Evolutionary conservation across 164 flowering plant species (phyloP), one percentile per base, ranked within the genome.

Genomic region (Piper longum): DNA sequence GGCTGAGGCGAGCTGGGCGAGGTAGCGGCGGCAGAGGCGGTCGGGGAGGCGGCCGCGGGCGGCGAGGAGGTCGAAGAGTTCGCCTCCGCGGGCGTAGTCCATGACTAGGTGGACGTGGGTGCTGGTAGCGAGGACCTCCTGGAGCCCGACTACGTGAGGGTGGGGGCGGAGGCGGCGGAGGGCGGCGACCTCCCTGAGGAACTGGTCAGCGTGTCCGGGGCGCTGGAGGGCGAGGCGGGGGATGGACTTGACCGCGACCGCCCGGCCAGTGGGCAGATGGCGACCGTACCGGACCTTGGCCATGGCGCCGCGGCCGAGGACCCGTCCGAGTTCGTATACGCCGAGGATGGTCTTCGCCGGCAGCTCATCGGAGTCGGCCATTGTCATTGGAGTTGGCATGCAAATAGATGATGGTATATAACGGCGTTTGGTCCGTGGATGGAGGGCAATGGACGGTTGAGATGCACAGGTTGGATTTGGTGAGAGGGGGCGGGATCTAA

Each of bases 41-140:
- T 85, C 95, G 62, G 75, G 75, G 71, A 88, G 75, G 1, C 86
- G 59, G 0, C 81, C 83, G 59, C 75, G 78, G 36, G 84, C 73
- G 51, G 85, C 64, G 9, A n/a, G 17, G 65, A n/a, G 17, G 63
- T 77, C 54, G 75, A 87, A 85, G 41, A 88, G 80, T 74, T 85
- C 87, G 0, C 95, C 95, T 6, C 95, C 89, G 36, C 73, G 77
- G 41, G 81, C 89, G 67, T 75, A 76, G 65, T 87, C 95, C 85
- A 87, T 76, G 11, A 85, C 84, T 77, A 81, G 83, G 68, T 81
- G 83, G 60, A 85, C 76, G 71, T 83, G 83, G 7, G 84, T 77
- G 54, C 77, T 77, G 14, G 90, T 80, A 39, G 89, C 91, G 54
- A 85, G 60, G 4, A 87, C 87, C 70, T 87, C 95, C 64, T 13